Conservation (phyloP, 805 yeast genomes). For the Barnettozyma californica region DNA sequence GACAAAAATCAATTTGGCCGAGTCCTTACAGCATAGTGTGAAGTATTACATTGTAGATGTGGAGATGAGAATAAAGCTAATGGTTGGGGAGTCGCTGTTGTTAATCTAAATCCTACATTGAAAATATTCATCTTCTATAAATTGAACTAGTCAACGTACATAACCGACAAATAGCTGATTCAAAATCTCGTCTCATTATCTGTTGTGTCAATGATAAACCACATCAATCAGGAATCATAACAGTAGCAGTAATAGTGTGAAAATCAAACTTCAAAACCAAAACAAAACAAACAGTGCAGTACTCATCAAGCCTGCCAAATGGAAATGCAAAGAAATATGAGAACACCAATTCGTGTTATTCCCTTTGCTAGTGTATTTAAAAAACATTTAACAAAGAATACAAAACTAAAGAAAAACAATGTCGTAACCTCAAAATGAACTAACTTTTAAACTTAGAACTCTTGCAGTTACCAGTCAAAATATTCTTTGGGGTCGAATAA, state of each 20-base stretch:
- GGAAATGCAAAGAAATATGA: neutral
- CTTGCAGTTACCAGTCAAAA: constrained; percentile 23
- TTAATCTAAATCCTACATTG: neutral
- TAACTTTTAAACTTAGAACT: constrained; percentile 9
- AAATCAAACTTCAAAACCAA: neutral
- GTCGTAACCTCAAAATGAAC: neutral
- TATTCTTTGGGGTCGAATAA: constrained; percentile 37
- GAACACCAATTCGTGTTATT: neutral
- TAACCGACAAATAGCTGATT: neutral
- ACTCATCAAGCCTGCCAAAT: neutral
- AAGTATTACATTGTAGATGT: constrained; percentile 8
- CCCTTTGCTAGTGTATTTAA: neutral
- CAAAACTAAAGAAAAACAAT: neutral
- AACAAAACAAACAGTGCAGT: neutral
- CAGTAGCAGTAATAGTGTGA: neutral
- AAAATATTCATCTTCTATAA: neutral
- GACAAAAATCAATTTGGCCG: neutral
- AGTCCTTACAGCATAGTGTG: constrained; percentile 1
- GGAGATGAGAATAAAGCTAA: neutral
- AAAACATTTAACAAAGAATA: neutral
- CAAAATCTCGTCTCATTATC: neutral
- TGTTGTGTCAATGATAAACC: neutral
- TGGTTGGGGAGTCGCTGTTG: neutral
- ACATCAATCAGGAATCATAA: neutral
- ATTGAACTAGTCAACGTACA: neutral